Conservation (phyloP, 148 eudicot species). For the Camellia lanceoleosa region DNA sequence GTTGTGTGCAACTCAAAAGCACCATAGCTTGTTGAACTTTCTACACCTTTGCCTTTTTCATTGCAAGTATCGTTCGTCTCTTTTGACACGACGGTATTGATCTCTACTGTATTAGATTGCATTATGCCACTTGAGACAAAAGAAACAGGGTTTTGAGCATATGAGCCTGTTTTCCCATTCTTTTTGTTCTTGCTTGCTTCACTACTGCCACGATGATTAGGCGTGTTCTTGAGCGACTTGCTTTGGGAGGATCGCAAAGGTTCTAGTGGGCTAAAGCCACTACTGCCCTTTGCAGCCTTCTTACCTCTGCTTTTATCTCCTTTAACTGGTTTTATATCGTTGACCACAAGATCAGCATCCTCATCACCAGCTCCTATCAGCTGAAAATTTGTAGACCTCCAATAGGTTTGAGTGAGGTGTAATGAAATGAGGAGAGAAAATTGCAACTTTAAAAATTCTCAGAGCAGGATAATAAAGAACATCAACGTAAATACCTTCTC, state of each 20-base stretch:
- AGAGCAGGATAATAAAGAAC: background rate
- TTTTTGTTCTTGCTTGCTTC: constrained; percentile 35
- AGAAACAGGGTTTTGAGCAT: constrained; percentile 66
- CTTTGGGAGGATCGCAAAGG: constrained; percentile 20
- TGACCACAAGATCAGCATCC: constrained; percentile 59
- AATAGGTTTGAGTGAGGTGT: background rate
- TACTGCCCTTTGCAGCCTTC: constrained; percentile 25
- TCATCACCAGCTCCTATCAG: constrained; percentile 57
- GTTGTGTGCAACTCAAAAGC: constrained; percentile 89
- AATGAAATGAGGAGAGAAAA: background rate
- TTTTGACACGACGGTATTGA: constrained; percentile 17
- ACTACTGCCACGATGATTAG: constrained; percentile 23
- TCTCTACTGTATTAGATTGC: constrained; percentile 45
- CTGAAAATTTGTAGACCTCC: constrained; percentile 33
- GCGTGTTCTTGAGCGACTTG: constrained; percentile 31
- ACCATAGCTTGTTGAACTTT: constrained; percentile 40
- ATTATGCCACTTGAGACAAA: constrained; percentile 71
- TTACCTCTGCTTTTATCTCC: constrained; percentile 24
- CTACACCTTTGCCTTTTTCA: constrained; percentile 23
- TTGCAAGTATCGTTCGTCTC: constrained; percentile 17
- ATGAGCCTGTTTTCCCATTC: constrained; percentile 42
- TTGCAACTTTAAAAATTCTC: background rate
- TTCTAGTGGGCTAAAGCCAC: constrained; percentile 11
- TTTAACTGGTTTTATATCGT: constrained; percentile 23
- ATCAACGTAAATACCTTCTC: constrained; percentile 50